Conservation (phyloP, 371 early-diverging fungal genomes). For the Apophysomyces elegans region DNA sequence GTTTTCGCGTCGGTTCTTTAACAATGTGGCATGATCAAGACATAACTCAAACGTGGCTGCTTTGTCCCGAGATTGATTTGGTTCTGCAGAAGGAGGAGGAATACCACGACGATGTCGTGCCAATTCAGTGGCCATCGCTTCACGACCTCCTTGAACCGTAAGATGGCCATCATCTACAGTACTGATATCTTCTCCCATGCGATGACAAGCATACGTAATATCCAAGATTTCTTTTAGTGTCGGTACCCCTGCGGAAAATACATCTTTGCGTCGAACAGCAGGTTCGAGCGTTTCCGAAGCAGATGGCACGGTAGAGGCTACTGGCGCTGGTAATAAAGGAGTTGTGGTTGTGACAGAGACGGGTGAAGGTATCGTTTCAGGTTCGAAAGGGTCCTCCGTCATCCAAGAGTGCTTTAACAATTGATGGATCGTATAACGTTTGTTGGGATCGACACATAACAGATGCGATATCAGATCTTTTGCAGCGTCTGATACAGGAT, state of each 20-base stretch:
- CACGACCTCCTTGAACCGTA: neutral
- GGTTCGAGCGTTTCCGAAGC: slow-evolving; percentile 21
- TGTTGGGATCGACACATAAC: slow-evolving; percentile 81
- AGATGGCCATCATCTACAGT: slow-evolving; percentile 39
- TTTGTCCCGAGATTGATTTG: slow-evolving; percentile 8
- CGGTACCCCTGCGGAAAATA: slow-evolving; percentile 51
- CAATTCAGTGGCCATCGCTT: neutral
- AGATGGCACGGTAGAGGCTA: slow-evolving; percentile 20
- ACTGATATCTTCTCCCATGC: slow-evolving; percentile 47
- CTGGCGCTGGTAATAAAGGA: slow-evolving; percentile 29
- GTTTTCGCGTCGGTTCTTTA: slow-evolving; percentile 21
- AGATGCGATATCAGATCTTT: slow-evolving; percentile 84
- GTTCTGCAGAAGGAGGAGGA: slow-evolving; percentile 3
- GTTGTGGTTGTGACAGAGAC: neutral
- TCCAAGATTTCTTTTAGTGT: slow-evolving; percentile 64
- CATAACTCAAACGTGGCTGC: slow-evolving; percentile 19
- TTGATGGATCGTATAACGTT: slow-evolving; percentile 83
- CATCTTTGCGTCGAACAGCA: slow-evolving; percentile 25
- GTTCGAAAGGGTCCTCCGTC: slow-evolving; percentile 24
- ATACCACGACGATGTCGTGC: slow-evolving; percentile 13
- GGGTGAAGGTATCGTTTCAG: neutral
- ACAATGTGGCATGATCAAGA: slow-evolving; percentile 26
- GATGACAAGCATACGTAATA: slow-evolving; percentile 63
- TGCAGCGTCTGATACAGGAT: slow-evolving; percentile 73
- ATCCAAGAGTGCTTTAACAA: slow-evolving; percentile 84